Evolutionary conservation across 2,329 filamentous ascomycete species (phyloP), one percentile per base, ranked within the genome.

Genomic region (Chrysosporium keratinophilum): DNA sequence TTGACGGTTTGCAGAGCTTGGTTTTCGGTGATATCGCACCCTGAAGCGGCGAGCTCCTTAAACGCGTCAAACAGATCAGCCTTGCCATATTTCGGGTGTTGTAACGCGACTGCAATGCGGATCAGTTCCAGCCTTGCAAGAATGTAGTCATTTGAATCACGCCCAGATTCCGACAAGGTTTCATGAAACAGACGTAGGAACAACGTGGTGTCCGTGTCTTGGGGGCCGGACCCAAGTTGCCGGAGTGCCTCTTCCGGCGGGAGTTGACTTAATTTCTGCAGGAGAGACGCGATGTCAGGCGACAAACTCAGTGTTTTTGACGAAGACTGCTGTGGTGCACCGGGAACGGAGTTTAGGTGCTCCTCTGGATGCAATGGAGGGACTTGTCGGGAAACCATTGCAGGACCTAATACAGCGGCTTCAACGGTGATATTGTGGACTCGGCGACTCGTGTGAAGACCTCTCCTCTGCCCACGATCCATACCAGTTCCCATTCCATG

Each of bases 131-230:
- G 54, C 45, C 58, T 52, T 35, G 52, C 52, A 39, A 57, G 62
- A 34, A 64, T 60, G 33, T 66, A 55, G 39, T 66, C 68, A 41
- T 66, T 62, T 28, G 63, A 59, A 37, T 63, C 51, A 15, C 59
- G 56, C 28, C 67, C 64, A 15, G 64, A 63, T 3, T 57, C 42
- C 5, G 66, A 59, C 17, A 70, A 58, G 2, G 61, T 57, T 23
- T 63, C 56, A 53, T 74, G 65, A 48, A 75, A 73, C 34, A 67
- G 67, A 28, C 60, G 62, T 31, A 77, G 58, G 54, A 76, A 76
- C 5, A 67, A 53, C 1, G 73, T 76, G 2, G 72, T 73, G 2
- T 59, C 55, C 15, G 51, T 60, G 57, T 75, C 71, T 20, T 65
- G 59, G 3, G 63, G 64, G 1, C 67, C 66, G 44, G 57, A 56